These are phyloP conservation scores for Boletus sp. DNA, from an alignment of 768 basidiomycete genomes.

Conservation along the genomic window DNA sequence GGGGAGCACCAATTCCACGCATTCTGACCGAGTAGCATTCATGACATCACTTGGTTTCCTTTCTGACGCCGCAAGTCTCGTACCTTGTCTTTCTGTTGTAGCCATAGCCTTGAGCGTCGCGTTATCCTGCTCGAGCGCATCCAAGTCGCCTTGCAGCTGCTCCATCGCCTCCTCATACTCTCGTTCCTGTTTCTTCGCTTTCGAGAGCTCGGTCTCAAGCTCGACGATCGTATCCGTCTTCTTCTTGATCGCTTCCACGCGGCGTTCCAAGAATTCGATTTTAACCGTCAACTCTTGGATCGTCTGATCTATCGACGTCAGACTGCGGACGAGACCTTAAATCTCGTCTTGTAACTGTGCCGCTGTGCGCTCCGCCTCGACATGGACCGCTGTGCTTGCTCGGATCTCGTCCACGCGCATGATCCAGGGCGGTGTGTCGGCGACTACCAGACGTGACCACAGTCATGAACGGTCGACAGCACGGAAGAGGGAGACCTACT, in stretches of 20 bases:
- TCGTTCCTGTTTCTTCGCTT: conserved; percentile 83
- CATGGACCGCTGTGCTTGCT: conserved; percentile 35
- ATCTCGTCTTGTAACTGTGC: too few species aligned
- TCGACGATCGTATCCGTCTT: conserved; percentile 82
- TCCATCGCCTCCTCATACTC: conserved; percentile 94
- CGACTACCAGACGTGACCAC: too few species aligned
- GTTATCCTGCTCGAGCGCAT: too few species aligned
- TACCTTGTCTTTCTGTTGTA: too few species aligned
- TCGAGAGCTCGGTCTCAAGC: conserved; percentile 76
- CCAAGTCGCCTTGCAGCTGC: conserved; percentile 74
- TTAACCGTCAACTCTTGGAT: conserved; percentile 89
- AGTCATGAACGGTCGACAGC: background rate
- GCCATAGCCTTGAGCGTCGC: too few species aligned
- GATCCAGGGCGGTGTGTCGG: conserved; percentile 69
- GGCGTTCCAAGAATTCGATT: conserved; percentile 92
- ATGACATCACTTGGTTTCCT: too few species aligned
- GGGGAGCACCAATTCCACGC: too few species aligned
- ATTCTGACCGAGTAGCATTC: too few species aligned
- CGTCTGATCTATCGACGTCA: conserved; percentile 83
- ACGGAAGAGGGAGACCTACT: conserved; percentile 23
- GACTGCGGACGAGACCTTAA: conserved; percentile 4
- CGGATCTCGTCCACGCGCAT: conserved; percentile 78
- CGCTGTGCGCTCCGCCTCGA: too few species aligned
- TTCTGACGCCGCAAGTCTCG: too few species aligned
- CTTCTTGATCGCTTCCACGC: conserved; percentile 87